Evolutionary conservation across 495 filamentous ascomycete genomes (phyloP), one percentile per base, ranked within the genome.

Genomic region (Penicillium crystallinum): DNA sequence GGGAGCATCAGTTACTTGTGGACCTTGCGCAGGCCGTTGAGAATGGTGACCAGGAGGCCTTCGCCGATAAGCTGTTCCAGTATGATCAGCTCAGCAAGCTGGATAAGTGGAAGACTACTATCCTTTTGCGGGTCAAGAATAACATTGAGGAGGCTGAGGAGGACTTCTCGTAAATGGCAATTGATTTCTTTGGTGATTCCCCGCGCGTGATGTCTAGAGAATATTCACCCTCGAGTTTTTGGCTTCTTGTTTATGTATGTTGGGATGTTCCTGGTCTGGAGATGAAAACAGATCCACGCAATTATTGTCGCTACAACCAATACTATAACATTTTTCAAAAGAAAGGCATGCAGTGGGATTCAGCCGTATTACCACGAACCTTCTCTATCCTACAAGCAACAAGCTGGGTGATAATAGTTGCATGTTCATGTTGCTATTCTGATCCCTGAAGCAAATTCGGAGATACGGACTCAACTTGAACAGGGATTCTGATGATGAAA

Each of bases 81-180:
- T 96, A 76, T 63, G 88, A 96, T 69, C 88, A 91, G 74, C 77
- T 95, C 74, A 91, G 86, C 71, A 89, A 90, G 73, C 72, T 96
- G 61, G 90, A 95, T 63, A 90, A 91, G 75, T 97, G 92, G 91
- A 92, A 95, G 84, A 95, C 87, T 49, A 90, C 86, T 33, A 78
- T 96, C 33, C 70, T 96, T 43, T 67, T 95, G 60, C 79, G 83
- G 61, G 76, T 96, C 61, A 96, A 96, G 81, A 83, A 83, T 61
- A 77, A 72, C 45, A 91, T 95, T 60, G 86, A 89, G 73, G 81
- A 83, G 63, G 77, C 82, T 52, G 84, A 77, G 4, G 90, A 92
- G 52, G 85, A 89, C 64, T 89, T 88, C 54, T 86, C 85, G 51
- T 89, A 70, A 60, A 65, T 34, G 27, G 17, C 46, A 44, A 45